phyloP scores from a whole-genome alignment of 495 filamentous ascomycete species.

The Podospora conica region DNA sequence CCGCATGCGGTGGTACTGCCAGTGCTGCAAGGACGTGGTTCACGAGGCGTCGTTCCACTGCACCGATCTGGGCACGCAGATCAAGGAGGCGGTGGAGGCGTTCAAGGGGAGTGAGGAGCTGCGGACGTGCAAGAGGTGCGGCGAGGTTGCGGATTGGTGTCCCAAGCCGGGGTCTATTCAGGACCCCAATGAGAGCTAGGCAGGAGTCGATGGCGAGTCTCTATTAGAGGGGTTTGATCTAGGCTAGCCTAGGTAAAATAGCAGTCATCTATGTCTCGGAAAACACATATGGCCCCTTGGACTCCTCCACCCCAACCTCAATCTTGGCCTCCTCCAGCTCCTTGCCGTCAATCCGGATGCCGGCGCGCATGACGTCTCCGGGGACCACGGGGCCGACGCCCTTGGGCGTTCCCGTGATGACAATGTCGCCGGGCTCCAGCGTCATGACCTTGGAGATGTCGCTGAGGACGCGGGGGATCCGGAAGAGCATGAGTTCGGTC shows the following conservation, averaged over 20 bases:
- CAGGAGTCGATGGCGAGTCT: conserved; percentile 22
- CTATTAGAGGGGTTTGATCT: too few relatives aligned
- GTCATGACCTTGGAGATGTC: conserved; percentile 95
- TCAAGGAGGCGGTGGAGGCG: conserved; percentile 83
- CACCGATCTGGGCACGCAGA: conserved; percentile 91
- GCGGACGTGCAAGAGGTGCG: conserved; percentile 75
- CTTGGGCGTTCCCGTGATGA: conserved; percentile 94
- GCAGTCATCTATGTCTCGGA: conserved; percentile 47
- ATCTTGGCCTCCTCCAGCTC: conserved; percentile 83
- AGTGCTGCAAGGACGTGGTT: conserved; percentile 62
- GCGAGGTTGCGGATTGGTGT: conserved; percentile 56
- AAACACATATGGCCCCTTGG: conserved; percentile 48
- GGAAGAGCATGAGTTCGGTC: conserved; percentile 86
- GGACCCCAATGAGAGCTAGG: conserved; percentile 46
- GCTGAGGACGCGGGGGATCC: conserved; percentile 75
- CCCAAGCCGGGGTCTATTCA: conserved; percentile 44
- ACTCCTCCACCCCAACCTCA: conserved; percentile 74
- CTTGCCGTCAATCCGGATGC: conserved; percentile 72
- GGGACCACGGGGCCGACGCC: conserved; percentile 80
- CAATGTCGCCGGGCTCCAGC: conserved; percentile 82
- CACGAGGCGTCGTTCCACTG: conserved; percentile 85
- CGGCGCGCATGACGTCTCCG: conserved; percentile 85
- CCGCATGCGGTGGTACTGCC: conserved; percentile 87
- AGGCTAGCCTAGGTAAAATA: not conserved
- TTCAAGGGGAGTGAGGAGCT: conserved; percentile 67